phyloP scores from a whole-genome alignment of 768 basidiomycete genomes.

The Trametes sanguinea region DNA sequence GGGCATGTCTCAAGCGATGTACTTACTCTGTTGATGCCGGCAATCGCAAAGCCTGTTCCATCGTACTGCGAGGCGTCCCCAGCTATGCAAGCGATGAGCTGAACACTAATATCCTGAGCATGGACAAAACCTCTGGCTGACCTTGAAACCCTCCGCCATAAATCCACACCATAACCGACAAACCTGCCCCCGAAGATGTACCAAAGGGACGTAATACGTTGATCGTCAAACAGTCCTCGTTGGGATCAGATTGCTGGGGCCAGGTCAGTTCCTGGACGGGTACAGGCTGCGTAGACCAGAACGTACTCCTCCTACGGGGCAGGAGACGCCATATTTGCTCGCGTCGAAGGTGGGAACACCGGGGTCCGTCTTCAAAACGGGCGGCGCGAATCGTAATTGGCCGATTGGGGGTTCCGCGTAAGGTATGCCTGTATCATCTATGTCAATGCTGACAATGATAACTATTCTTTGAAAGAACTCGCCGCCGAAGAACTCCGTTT shows the following conservation, averaged over 20 bases:
- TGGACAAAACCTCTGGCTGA: neutral
- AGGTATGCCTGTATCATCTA: conserved; percentile 32
- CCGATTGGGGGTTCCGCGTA: conserved; percentile 38
- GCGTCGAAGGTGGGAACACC: conserved; percentile 18
- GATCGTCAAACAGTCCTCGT: conserved; percentile 51
- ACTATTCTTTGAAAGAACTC: neutral
- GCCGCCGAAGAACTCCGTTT: conserved; percentile 38
- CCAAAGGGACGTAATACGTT: conserved; percentile 48
- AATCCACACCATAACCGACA: conserved; percentile 50
- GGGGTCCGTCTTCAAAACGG: conserved; percentile 23
- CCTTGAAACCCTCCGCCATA: conserved; percentile 43
- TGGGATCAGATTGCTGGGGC: neutral
- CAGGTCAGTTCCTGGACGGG: neutral
- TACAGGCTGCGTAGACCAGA: neutral
- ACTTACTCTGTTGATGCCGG: conserved; percentile 8
- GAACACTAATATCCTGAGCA: neutral
- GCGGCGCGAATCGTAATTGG: conserved; percentile 31
- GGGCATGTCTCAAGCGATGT: neutral
- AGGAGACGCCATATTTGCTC: conserved; percentile 33
- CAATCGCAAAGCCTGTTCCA: neutral
- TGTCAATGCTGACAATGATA: neutral
- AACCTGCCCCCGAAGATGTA: conserved; percentile 21
- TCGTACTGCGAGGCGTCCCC: conserved; percentile 11
- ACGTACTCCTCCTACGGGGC: conserved; percentile 33
- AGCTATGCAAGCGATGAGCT: neutral